Percentiles rank a stretch among this genome's conserved stretches.
phyloP scores from a whole-genome alignment of 495 filamentous ascomycete genomes.

The Penicillium ochrochloron region DNA sequence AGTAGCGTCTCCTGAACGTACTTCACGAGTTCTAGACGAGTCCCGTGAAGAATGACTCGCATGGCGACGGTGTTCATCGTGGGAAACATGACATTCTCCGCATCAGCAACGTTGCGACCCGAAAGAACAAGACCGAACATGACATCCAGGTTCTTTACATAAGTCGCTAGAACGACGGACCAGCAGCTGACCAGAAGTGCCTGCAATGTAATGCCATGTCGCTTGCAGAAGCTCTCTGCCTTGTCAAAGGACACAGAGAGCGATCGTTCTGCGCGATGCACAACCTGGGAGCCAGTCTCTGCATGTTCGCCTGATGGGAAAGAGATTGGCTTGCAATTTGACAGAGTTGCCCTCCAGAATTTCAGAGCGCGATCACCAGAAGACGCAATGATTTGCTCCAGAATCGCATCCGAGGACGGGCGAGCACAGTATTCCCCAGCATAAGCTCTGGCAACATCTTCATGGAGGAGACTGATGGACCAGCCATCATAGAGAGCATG shows the following conservation, averaged over 20 bases:
- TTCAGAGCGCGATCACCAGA: slow-evolving; percentile 28
- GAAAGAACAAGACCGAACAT: slow-evolving; percentile 78
- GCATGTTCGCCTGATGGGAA: slow-evolving; percentile 25
- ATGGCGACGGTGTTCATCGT: slow-evolving; percentile 88
- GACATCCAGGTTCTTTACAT: slow-evolving; percentile 68
- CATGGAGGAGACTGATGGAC: slow-evolving; percentile 71
- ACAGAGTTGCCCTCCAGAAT: slow-evolving; percentile 49
- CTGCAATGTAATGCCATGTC: slow-evolving; percentile 73
- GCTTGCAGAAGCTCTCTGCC: slow-evolving; percentile 52
- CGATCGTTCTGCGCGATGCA: slow-evolving; percentile 37
- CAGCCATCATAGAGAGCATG: slow-evolving; percentile 90
- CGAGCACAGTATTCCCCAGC: slow-evolving; percentile 29
- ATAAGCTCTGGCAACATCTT: slow-evolving; percentile 53
- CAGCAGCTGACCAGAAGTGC: slow-evolving; percentile 73
- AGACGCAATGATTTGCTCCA: slow-evolving; percentile 33
- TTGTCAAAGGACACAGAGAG: slow-evolving; percentile 41
- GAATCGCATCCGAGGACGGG: slow-evolving; percentile 34
- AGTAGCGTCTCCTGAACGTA: slow-evolving; percentile 64
- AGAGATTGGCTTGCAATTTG: slow-evolving; percentile 28
- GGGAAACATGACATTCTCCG: slow-evolving; percentile 77
- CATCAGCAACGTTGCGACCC: slow-evolving; percentile 63
- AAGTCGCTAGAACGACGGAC: slow-evolving; percentile 63
- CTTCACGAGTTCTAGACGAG: slow-evolving; percentile 46
- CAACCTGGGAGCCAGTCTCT: slow-evolving; percentile 31
- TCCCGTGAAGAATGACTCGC: slow-evolving; percentile 43